phyloP scores from a whole-genome alignment of 148 eudicot genomes.

The Chenopodium formosanum region DNA sequence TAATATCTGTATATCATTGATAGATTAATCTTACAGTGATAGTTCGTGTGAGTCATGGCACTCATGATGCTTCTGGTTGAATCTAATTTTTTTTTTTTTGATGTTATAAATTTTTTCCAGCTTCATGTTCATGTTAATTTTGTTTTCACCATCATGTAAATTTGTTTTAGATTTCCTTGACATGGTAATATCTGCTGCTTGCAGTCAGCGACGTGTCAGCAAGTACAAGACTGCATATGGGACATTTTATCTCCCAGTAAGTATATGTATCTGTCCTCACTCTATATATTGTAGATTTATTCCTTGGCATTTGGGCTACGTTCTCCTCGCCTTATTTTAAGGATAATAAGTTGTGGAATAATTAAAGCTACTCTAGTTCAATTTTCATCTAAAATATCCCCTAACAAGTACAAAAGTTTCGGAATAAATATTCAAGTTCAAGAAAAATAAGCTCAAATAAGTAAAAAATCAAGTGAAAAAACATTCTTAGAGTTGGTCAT shows the following conservation, averaged over 20 bases:
- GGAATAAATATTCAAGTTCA: too few species aligned
- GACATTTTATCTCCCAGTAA: slow-evolving; percentile 34
- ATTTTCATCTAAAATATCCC: too few species aligned
- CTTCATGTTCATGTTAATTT: background rate
- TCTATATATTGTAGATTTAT: background rate
- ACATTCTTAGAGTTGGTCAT: background rate
- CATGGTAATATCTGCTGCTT: slow-evolving; percentile 11
- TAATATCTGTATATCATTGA: background rate
- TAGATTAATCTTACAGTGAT: background rate
- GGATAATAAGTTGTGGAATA: too few species aligned
- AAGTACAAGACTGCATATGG: slow-evolving; percentile 33
- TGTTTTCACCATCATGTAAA: background rate
- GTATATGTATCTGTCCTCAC: background rate
- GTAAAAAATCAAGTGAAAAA: too few species aligned
- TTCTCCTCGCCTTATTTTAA: too few species aligned
- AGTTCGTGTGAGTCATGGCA: background rate
- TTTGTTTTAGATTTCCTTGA: background rate
- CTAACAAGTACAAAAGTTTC: too few species aligned
- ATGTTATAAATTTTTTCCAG: background rate
- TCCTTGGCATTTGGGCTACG: background rate
- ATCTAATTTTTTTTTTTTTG: background rate
- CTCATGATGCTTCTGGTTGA: background rate
- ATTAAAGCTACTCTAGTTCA: too few species aligned
- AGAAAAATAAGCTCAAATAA: too few species aligned
- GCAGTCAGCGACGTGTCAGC: slow-evolving; percentile 29